Base-by-base conservation (phyloP, 257 asterid genomes). In the Leonotis leonurus region DNA sequence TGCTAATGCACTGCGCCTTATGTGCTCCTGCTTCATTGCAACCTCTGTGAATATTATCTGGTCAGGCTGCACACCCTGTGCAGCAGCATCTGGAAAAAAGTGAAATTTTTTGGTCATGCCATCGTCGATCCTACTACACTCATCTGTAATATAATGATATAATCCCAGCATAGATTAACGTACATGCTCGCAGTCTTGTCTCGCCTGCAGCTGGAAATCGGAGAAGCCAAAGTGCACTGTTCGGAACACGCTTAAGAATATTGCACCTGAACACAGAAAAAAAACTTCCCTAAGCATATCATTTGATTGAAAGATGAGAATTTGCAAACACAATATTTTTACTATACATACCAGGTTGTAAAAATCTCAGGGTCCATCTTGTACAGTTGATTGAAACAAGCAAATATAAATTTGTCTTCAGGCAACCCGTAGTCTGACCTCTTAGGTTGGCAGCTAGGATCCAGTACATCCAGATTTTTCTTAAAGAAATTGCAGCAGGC, bases 361-460 rank as follows among this genome's bases (percentile, higher is more conserved):
- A 89, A 81, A 69, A 89, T 87, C 56, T 89, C 99, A 2, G 99
- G 99, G 73, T 93, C 99, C 99, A 93, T 93, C 92, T 93, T 93
- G 83, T 93, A 93, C 55, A 93, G 99, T 76, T 93, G 99, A 75
- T 93, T 93, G 77, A 93, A 93, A 77, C 99, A 93, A 69, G 95
- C 99, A 77, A 93, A 93, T 60, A 93, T 77, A 66, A 93, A 93
- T 74, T 89, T 93, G 76, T 84, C 94, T 75, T 83, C 95, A 0
- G 99, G 99, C 44, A 93, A 73, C n/a, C 96, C 97, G 71, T 87
- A 89, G 78, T 87, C 97, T 21, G 97, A 85, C 69, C 97, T 84
- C 79, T 79, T 93, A 32, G 77, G 94, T 73, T 87, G 94, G 82
- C 74, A 75, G 68, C 54, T 79, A 29, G 85, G 81, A 76, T 89